Evolutionary conservation across 805 yeast genomes (phyloP).

Genomic region (Barnettozyma siamensis): DNA sequence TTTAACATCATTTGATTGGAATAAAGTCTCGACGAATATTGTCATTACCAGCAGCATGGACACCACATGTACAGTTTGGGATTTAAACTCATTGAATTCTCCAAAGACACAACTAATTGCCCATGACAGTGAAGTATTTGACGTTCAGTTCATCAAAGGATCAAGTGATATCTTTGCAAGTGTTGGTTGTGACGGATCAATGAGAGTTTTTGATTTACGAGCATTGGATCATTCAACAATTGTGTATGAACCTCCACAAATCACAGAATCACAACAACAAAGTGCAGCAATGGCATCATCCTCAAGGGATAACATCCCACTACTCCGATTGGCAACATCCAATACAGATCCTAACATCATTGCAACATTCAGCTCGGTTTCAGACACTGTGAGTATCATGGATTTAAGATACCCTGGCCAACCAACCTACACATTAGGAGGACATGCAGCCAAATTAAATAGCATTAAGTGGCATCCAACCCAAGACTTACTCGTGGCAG

Average conservation of each 20-base stretch:
- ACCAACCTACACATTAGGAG: constrained; percentile 66
- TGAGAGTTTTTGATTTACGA: constrained; percentile 85
- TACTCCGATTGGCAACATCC: constrained; percentile 71
- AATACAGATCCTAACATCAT: constrained; percentile 75
- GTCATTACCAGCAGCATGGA: constrained; percentile 86
- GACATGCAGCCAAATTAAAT: constrained; percentile 65
- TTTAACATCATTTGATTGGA: constrained; percentile 93
- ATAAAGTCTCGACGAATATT: constrained; percentile 56
- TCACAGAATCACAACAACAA: not conserved
- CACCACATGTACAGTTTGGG: constrained; percentile 98
- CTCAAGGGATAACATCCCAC: constrained; percentile 28
- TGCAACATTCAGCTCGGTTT: constrained; percentile 74
- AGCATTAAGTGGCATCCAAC: constrained; percentile 81
- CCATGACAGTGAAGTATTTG: constrained; percentile 92
- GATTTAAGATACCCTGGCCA: constrained; percentile 87
- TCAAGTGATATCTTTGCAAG: constrained; percentile 78
- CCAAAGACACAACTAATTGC: constrained; percentile 95
- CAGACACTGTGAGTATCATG: constrained; percentile 58
- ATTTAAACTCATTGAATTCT: constrained; percentile 51
- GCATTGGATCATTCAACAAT: constrained; percentile 91
- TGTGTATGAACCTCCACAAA: constrained; percentile 68
- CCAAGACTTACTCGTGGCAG: constrained; percentile 51
- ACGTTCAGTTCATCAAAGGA: constrained; percentile 76
- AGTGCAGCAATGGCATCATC: constrained; percentile 6
- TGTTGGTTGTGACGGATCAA: constrained; percentile 93